Evolutionary conservation across 768 basidiomycete genomes (phyloP), one percentile per base, ranked within the genome.

Genomic region (Lentinula sp.): DNA sequence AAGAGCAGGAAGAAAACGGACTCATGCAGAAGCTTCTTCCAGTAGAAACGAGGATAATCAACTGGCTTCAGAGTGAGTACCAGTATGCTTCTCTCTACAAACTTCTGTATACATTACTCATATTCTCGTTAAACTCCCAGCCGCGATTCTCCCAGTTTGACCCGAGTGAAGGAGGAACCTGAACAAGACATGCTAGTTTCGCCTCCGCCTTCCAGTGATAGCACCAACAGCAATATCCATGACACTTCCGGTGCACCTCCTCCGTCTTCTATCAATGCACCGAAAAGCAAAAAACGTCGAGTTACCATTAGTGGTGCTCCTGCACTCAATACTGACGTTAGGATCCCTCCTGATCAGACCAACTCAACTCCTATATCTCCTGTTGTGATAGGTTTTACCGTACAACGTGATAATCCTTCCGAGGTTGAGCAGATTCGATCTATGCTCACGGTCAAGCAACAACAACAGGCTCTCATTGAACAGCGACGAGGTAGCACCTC

Each of bases 391-490:
- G 79, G 85, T 28, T 80, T 86, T 65, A 76, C 82, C 41, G 75
- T 85, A 63, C 76, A 76, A 60, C 81, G 80, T 62, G 86, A 89
- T 70, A 84, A 88, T 65, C 78, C 83, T 1, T 68, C 72, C 36
- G 81, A 80, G 12, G 74, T 85, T 43, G 86, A 88, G 66, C 83
- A 86, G 70, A 79, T 85, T 46, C 79, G 86, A 68, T 82, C 85
- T 18, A 82, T 82, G 75, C 77, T 86, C 62, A 72, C 78, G 39
- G 79, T 84, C 53, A 90, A 88, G 67, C 87, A 86, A 70, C 85
- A 85, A 65, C 90, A 87, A 71, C 85, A 89, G 71, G 81, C 84
- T 51, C 74, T 86, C 60, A 84, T 86, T 59, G 86, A 90, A 70
- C 86, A 87, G 72, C 81, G 87, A 53, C 74, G 89, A 64, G 86